These are phyloP conservation scores for Phragmites australis DNA, from an alignment of 176 grass and related monocot species.

Conservation along the genomic window DNA sequence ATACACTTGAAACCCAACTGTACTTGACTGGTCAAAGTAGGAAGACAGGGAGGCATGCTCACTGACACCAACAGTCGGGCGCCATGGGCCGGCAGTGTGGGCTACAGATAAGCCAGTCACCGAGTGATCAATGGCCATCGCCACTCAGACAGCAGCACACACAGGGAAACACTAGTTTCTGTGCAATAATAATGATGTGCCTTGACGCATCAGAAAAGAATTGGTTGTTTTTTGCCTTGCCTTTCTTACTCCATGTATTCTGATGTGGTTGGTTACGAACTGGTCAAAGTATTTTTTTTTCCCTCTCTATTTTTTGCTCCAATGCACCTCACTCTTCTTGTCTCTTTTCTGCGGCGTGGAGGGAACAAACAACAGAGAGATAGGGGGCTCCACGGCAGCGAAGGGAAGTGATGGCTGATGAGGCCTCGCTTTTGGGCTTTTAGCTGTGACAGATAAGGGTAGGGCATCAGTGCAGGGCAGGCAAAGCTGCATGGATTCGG, in stretches of 20 bases:
- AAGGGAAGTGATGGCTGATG: not conserved
- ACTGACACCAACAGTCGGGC: constrained; percentile 15
- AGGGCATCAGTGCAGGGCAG: not conserved
- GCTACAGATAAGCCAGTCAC: constrained; percentile 40
- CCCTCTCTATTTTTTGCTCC: not conserved
- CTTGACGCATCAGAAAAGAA: constrained; percentile 4
- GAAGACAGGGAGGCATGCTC: constrained; percentile 7
- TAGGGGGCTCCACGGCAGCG: not conserved
- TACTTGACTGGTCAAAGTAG: constrained; percentile 46
- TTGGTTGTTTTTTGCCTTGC: not conserved
- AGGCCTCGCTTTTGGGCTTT: constrained; percentile 40
- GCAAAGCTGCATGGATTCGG: constrained; percentile 29
- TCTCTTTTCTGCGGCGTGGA: constrained; percentile 9
- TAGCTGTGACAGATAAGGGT: not conserved
- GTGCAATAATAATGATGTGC: constrained; percentile 32
- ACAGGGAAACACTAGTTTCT: constrained; percentile 18
- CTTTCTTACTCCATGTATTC: not conserved
- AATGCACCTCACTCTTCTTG: not conserved
- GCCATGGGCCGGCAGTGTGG: constrained; percentile 27
- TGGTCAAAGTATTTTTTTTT: not conserved
- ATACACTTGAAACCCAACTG: not conserved
- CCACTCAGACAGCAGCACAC: constrained; percentile 10
- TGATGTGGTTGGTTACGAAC: not conserved
- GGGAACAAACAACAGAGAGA: not conserved
- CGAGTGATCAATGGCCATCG: not conserved